Evolutionary conservation across 306 rosid genomes (phyloP).

Genomic region (Cyclanthera cordifolia): DNA sequence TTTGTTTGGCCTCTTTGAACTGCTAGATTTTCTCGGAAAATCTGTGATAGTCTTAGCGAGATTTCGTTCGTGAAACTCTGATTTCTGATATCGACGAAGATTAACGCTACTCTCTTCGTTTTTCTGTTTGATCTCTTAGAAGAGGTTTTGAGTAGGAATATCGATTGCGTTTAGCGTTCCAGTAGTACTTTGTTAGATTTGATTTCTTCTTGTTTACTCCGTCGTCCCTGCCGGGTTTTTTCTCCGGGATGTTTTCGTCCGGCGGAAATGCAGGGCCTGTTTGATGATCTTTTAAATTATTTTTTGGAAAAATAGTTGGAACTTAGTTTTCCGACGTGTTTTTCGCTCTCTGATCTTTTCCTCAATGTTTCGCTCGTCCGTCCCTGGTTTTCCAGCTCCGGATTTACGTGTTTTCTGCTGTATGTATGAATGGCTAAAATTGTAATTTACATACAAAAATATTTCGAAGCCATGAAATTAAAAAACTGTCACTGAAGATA

Average conservation of each 20-base stretch:
- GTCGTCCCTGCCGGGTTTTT: not conserved
- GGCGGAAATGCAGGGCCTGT: not conserved
- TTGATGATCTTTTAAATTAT: not conserved
- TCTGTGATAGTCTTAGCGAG: not conserved
- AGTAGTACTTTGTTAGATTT: not conserved
- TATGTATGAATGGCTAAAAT: not conserved
- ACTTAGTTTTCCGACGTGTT: not conserved
- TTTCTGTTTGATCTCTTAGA: not conserved
- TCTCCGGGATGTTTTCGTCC: not conserved
- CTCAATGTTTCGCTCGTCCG: not conserved
- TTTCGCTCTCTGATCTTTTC: not conserved
- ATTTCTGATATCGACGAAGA: not conserved
- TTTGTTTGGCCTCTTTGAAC: not conserved
- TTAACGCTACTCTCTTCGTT: not conserved
- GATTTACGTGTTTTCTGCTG: not conserved
- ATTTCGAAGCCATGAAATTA: not conserved
- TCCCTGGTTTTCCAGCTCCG: not conserved
- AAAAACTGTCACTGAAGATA: not conserved
- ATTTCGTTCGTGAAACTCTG: not conserved
- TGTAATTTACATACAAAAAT: not conserved
- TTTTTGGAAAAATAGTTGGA: not conserved
- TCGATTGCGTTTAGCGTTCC: not conserved
- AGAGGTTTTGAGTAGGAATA: not conserved
- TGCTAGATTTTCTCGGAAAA: not conserved
- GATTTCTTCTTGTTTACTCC: not conserved